Conservation (phyloP, 805 yeast genomes). For the Komagataella ulmi region DNA sequence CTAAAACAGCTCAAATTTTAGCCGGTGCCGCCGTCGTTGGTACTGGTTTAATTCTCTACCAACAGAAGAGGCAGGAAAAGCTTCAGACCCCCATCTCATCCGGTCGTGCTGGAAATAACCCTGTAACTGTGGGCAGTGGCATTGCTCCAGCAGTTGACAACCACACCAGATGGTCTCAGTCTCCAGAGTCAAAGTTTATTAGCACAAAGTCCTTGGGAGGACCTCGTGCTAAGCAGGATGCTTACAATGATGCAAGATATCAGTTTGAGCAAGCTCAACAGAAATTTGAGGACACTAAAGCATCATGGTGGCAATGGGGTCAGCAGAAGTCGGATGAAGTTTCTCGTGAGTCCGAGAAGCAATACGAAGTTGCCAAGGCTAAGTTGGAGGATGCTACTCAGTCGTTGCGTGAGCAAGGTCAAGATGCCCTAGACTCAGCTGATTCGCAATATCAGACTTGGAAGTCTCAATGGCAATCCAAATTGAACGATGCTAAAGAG, state of each 20-base stretch:
- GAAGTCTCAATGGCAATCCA: not conserved
- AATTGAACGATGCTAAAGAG: slow-evolving; percentile 5
- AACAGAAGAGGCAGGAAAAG: slow-evolving; percentile 1
- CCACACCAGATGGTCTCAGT: not conserved
- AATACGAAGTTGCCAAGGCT: slow-evolving; percentile 14
- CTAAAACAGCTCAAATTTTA: not conserved
- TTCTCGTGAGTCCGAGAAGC: slow-evolving; percentile 15
- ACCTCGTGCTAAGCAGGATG: slow-evolving; percentile 3
- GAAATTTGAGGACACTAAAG: slow-evolving; percentile 16
- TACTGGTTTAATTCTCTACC: slow-evolving; percentile 5
- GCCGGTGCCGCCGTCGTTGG: slow-evolving; percentile 7
- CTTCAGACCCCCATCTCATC: not conserved
- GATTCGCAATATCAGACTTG: not conserved
- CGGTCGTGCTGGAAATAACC: not conserved
- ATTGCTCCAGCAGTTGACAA: slow-evolving; percentile 1
- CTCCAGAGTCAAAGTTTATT: slow-evolving; percentile 1
- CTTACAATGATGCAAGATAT: slow-evolving; percentile 13
- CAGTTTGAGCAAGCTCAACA: slow-evolving; percentile 18
- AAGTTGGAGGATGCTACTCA: slow-evolving; percentile 3
- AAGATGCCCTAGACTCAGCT: slow-evolving; percentile 3
- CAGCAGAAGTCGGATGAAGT: slow-evolving; percentile 21
- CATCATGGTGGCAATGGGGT: slow-evolving; percentile 26
- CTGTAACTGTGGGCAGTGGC: not conserved
- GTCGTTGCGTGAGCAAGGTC: slow-evolving; percentile 10
- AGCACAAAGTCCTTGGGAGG: not conserved